Evolutionary conservation across 2,329 filamentous ascomycete genomes (phyloP).

Genomic region (Bipolaris sorokiniana): DNA sequence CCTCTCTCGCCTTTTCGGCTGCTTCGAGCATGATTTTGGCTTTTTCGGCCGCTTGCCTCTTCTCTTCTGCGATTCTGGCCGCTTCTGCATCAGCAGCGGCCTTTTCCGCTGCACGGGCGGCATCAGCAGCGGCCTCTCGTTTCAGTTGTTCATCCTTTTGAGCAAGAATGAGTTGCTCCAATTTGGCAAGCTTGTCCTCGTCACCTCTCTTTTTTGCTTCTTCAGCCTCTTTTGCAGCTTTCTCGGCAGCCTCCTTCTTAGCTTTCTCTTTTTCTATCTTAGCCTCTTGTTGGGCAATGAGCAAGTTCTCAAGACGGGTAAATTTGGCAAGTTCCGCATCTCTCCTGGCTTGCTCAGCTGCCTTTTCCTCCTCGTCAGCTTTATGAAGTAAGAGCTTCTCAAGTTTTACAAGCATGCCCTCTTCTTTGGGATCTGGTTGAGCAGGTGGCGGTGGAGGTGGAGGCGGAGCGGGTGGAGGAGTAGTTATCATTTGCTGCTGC

Average conservation of each 20-base stretch:
- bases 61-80: slow-evolving; percentile 59
- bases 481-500: slow-evolving; percentile 8
- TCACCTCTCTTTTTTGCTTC: slow-evolving; percentile 47
- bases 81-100: slow-evolving; percentile 57
- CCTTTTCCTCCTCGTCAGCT: slow-evolving; percentile 36
- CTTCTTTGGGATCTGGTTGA: slow-evolving; percentile 34
- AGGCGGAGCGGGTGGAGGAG: slow-evolving; percentile 16
- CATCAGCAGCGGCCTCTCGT: slow-evolving; percentile 43
- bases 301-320: slow-evolving; percentile 44
- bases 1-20: slow-evolving; percentile 40
- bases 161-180: slow-evolving; percentile 51
- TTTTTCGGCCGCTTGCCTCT: slow-evolving; percentile 46
- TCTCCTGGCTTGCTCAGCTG: slow-evolving; percentile 37
- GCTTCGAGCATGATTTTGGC: slow-evolving; percentile 38
- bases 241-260: slow-evolving; percentile 42
- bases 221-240: slow-evolving; percentile 34
- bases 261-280: slow-evolving; percentile 45
- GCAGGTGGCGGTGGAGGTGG: slow-evolving; percentile 29
- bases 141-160: slow-evolving; percentile 51
- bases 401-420: slow-evolving; percentile 42
- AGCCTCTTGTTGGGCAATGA: slow-evolving; percentile 47
- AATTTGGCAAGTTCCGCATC: slow-evolving; percentile 46
- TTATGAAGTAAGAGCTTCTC: slow-evolving; percentile 40
- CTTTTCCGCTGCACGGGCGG: slow-evolving; percentile 50
- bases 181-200: slow-evolving; percentile 40